Conservation (phyloP, 208 protist genomes). For the Phytomonas sp. region DNA sequence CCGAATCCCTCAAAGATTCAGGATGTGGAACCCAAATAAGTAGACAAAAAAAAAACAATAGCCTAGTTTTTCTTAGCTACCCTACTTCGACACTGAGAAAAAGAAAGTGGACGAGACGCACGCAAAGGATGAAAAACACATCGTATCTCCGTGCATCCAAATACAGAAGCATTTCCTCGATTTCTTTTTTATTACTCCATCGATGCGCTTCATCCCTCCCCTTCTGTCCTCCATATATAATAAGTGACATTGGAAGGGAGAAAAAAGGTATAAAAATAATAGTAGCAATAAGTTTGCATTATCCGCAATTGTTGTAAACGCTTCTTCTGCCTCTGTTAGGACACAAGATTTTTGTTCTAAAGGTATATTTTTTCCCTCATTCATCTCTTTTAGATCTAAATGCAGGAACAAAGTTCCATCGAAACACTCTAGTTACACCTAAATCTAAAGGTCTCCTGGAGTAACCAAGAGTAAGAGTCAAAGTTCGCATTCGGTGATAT, state of each 20-base stretch:
- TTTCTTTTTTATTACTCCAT: neutral
- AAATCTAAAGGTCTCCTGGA: neutral
- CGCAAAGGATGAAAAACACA: neutral
- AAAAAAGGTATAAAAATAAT: neutral
- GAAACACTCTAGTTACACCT: neutral
- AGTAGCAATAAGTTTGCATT: neutral
- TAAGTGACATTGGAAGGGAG: neutral
- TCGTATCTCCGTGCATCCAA: neutral
- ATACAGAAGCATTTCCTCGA: neutral
- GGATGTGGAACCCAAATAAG: neutral
- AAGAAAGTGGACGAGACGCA: neutral
- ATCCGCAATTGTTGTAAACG: neutral
- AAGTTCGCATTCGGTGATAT: neutral
- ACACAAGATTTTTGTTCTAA: neutral
- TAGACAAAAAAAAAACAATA: neutral
- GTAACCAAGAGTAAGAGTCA: neutral
- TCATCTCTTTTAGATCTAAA: neutral
- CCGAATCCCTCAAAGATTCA: neutral
- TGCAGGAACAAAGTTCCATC: neutral
- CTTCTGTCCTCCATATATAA: neutral
- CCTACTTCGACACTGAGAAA: neutral
- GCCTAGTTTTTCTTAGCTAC: neutral
- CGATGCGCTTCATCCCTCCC: neutral
- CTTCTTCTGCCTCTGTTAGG: neutral
- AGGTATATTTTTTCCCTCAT: neutral